Percentiles rank a stretch among this genome's conserved stretches.
Evolutionary conservation across 2,329 filamentous ascomycete genomes (phyloP).

Genomic region (Orbilia brochopaga): DNA sequence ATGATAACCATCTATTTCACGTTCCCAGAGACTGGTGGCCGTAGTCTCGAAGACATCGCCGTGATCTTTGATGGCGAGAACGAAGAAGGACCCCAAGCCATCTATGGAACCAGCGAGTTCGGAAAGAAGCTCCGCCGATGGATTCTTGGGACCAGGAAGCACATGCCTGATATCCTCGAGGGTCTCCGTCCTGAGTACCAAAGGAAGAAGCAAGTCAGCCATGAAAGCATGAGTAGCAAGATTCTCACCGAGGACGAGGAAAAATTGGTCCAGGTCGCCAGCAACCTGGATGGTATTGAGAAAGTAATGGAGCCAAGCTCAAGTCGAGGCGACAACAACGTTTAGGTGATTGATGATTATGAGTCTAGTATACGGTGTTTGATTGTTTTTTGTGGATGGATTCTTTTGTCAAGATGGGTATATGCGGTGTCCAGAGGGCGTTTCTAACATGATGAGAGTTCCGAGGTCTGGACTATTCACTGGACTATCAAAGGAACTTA

Average conservation of each 20-base stretch:
- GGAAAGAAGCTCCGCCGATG: neutral
- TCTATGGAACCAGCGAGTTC: neutral
- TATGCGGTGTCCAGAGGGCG: neutral
- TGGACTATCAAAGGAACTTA: too few relatives aligned
- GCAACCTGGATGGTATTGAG: neutral
- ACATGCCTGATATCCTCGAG: neutral
- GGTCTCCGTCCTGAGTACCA: neutral
- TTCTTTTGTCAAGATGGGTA: neutral
- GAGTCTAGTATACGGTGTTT: neutral
- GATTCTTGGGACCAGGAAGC: neutral
- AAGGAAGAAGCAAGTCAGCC: neutral
- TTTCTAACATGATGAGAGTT: neutral
- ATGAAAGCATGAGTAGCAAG: neutral
- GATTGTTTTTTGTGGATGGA: neutral
- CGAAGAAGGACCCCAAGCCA: neutral
- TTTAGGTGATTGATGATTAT: neutral
- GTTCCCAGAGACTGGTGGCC: conserved; percentile 25
- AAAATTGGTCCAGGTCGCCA: neutral
- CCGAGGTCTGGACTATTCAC: too few relatives aligned
- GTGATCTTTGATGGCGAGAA: neutral
- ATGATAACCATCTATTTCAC: conserved; percentile 2
- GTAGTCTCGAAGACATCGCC: conserved; percentile 9
- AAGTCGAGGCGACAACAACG: neutral
- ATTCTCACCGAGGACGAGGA: neutral
- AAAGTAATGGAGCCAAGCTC: neutral